These are phyloP conservation scores for Casuarina cunninghamiana DNA, from an alignment of 306 rosid species.

Conservation along the genomic window DNA sequence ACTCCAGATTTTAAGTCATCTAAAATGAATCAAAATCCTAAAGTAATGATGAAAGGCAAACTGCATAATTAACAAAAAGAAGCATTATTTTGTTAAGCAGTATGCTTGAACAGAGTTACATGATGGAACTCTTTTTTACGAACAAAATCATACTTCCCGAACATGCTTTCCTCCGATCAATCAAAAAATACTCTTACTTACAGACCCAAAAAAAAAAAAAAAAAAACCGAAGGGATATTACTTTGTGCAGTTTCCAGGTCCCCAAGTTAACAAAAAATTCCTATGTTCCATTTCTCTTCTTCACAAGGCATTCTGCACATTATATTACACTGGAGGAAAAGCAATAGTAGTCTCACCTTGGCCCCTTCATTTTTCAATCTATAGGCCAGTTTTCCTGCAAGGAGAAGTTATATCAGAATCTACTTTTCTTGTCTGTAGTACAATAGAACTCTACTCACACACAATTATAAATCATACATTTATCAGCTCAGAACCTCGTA, in stretches of 20 bases:
- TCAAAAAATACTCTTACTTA: neutral
- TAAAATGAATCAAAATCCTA: neutral
- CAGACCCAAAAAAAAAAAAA: neutral
- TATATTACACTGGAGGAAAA: neutral
- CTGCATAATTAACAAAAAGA: neutral
- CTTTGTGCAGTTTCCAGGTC: neutral
- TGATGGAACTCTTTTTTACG: neutral
- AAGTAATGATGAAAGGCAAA: neutral
- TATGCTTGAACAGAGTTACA: neutral
- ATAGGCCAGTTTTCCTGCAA: constrained; percentile 92
- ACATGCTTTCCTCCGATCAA: neutral
- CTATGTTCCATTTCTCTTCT: neutral
- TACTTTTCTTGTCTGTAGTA: constrained; percentile 23
- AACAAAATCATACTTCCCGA: neutral
- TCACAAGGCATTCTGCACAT: neutral
- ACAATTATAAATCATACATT: neutral
- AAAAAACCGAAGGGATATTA: neutral
- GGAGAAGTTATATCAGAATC: constrained; percentile 32
- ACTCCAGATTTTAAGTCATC: neutral
- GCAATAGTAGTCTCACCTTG: constrained; percentile 58
- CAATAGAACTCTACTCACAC: neutral
- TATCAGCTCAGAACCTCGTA: neutral
- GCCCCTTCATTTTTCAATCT: constrained; percentile 90
- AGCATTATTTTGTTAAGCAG: neutral
- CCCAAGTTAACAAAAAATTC: constrained; percentile 1